Conservation (phyloP, 2,329 filamentous ascomycete genomes). For the Monosporascus cannonballus region DNA sequence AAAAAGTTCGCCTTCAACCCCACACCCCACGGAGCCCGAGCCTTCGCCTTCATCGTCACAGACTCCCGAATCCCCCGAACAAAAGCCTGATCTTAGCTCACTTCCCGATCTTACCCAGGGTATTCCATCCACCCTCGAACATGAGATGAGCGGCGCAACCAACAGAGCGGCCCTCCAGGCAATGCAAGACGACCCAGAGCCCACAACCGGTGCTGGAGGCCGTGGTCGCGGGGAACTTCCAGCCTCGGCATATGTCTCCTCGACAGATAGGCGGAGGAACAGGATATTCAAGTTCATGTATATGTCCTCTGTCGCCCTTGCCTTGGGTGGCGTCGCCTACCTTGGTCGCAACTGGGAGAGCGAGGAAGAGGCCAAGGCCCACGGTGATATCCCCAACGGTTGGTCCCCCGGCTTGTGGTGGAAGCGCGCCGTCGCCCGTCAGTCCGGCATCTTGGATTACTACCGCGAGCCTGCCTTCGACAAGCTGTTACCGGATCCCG, state of each 20-base stretch:
- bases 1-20: no score
- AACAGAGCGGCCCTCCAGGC: constrained; percentile 31
- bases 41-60: no score
- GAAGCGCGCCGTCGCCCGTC: constrained; percentile 69
- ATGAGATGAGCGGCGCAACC: constrained; percentile 56
- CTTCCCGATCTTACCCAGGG: constrained; percentile 90
- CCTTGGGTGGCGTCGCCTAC: constrained; percentile 59
- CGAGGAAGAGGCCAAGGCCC: constrained; percentile 62
- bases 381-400: constrained; percentile 71
- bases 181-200: constrained; percentile 26
- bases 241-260: constrained; percentile 82
- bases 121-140: constrained; percentile 83
- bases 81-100: constrained; percentile 49
- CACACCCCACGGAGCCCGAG: no score
- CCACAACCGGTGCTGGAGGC: constrained; percentile 40
- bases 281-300: constrained; percentile 73
- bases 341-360: constrained; percentile 80
- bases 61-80: constrained; percentile 29
- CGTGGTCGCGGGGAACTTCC: constrained; percentile 61
- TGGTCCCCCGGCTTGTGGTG: constrained; percentile 75
- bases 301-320: constrained; percentile 48
- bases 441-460: constrained; percentile 73
- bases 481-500: constrained; percentile 79
- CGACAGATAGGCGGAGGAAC: constrained; percentile 75
- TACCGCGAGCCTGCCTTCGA: constrained; percentile 95